Conservation (phyloP, 768 basidiomycete genomes). For the Candolleomyces eurysporus region DNA sequence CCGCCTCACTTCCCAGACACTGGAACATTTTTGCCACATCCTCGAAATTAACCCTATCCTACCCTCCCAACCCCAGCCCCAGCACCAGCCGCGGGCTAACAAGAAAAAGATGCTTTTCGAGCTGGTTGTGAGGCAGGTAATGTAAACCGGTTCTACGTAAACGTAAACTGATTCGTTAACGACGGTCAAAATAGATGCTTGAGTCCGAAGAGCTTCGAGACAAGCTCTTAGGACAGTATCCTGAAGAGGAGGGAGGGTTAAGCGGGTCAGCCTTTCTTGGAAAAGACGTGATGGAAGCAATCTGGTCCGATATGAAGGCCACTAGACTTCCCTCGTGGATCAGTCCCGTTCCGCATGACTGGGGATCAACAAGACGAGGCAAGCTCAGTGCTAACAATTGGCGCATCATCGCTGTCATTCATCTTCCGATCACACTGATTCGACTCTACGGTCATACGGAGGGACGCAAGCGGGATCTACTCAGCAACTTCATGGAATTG, state of each 20-base stretch:
- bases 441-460: constrained; percentile 18
- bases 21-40: not conserved
- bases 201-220: not conserved
- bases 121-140: not conserved
- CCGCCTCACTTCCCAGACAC: not conserved
- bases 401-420: constrained; percentile 23
- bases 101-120: not conserved
- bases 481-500: constrained; percentile 27
- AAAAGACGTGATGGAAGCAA: constrained; percentile 22
- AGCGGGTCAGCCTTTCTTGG: constrained; percentile 21
- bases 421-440: constrained; percentile 27
- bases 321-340: constrained; percentile 31
- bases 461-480: constrained; percentile 17
- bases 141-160: not conserved
- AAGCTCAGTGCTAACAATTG: constrained; percentile 31
- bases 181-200: not conserved
- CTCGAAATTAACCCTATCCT: not conserved
- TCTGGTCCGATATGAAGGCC: constrained; percentile 27
- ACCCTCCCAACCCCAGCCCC: no score
- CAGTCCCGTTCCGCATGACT: constrained; percentile 23
- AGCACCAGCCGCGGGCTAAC: not conserved
- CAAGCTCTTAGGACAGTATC: not conserved
- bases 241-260: not conserved
- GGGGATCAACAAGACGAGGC: constrained; percentile 26
- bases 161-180: not conserved